These are phyloP conservation scores for Podila verticillata DNA, from an alignment of 192 early-diverging fungal species.

Conservation along the genomic window DNA sequence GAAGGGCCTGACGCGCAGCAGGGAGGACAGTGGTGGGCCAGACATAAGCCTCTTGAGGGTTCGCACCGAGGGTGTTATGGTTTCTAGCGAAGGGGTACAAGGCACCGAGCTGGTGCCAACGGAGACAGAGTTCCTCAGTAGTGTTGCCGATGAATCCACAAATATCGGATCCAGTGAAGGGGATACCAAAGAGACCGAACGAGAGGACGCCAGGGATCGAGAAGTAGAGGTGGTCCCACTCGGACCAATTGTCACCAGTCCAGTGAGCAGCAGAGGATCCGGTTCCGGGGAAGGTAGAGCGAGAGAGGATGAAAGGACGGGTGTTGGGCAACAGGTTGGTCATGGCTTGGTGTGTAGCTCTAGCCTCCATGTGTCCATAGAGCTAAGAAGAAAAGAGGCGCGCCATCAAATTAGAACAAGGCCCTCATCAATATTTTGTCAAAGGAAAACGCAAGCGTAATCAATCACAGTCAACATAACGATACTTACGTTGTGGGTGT, in stretches of 20 bases:
- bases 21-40: slow-evolving; percentile 65
- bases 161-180: slow-evolving; percentile 75
- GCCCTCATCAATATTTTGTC: no score
- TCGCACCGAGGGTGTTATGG: slow-evolving; percentile 63
- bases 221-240: slow-evolving; percentile 64
- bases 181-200: slow-evolving; percentile 78
- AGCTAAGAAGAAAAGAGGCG: slow-evolving; percentile 10
- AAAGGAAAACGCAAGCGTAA: neutral
- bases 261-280: slow-evolving; percentile 60
- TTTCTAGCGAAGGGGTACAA: slow-evolving; percentile 72
- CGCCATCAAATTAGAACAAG: neutral
- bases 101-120: slow-evolving; percentile 72
- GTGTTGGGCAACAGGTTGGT: slow-evolving; percentile 44
- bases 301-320: slow-evolving; percentile 70
- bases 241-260: slow-evolving; percentile 71
- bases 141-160: slow-evolving; percentile 72
- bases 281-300: slow-evolving; percentile 72
- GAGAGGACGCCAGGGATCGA: slow-evolving; percentile 70
- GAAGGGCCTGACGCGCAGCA: slow-evolving; percentile 59
- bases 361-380: slow-evolving; percentile 70
- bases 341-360: slow-evolving; percentile 56
- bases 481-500: slow-evolving; percentile 59
- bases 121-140: slow-evolving; percentile 69
- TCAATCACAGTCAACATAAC: neutral
- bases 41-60: slow-evolving; percentile 69